phyloP scores from a whole-genome alignment of 805 yeast genomes.

The Metschnikowia peoriensis region DNA sequence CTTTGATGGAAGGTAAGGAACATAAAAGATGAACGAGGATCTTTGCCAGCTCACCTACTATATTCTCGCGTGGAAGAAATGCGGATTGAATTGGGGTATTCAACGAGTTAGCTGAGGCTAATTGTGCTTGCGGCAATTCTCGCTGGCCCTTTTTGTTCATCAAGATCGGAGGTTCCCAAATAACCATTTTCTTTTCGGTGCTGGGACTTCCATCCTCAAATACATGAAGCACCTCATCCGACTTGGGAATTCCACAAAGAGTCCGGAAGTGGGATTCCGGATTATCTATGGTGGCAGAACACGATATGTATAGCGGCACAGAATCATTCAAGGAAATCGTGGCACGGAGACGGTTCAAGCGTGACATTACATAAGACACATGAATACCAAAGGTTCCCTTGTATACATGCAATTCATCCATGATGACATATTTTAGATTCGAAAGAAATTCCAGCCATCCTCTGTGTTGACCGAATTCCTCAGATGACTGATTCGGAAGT shows the following conservation, averaged over 20 bases:
- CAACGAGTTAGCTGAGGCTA: slow-evolving; percentile 10
- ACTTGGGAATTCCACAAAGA: slow-evolving; percentile 61
- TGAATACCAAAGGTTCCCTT: slow-evolving; percentile 91
- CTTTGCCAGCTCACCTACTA: slow-evolving; percentile 74
- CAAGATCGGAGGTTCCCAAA: slow-evolving; percentile 80
- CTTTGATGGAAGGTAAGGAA: slow-evolving; percentile 55
- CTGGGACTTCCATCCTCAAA: slow-evolving; percentile 85
- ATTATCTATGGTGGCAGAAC: slow-evolving; percentile 87
- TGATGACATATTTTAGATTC: slow-evolving; percentile 68
- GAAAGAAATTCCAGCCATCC: slow-evolving; percentile 69
- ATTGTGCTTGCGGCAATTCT: slow-evolving; percentile 11
- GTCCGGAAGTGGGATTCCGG: slow-evolving; percentile 72
- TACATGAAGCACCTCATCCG: slow-evolving; percentile 52
- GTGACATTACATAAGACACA: slow-evolving; percentile 79
- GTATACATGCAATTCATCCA: slow-evolving; percentile 85
- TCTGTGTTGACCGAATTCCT: slow-evolving; percentile 22
- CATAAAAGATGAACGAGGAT: slow-evolving; percentile 64
- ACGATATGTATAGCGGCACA: slow-evolving; percentile 66
- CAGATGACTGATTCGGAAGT: slow-evolving; percentile 61
- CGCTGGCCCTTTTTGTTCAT: slow-evolving; percentile 55
- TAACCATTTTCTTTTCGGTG: slow-evolving; percentile 69
- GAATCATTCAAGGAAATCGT: slow-evolving; percentile 13
- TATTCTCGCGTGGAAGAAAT: slow-evolving; percentile 53
- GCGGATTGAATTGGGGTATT: slow-evolving; percentile 13
- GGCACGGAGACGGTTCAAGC: slow-evolving; percentile 59